Base-by-base conservation (phyloP, 805 yeast genomes). In the Monosporozyma siamensis region DNA sequence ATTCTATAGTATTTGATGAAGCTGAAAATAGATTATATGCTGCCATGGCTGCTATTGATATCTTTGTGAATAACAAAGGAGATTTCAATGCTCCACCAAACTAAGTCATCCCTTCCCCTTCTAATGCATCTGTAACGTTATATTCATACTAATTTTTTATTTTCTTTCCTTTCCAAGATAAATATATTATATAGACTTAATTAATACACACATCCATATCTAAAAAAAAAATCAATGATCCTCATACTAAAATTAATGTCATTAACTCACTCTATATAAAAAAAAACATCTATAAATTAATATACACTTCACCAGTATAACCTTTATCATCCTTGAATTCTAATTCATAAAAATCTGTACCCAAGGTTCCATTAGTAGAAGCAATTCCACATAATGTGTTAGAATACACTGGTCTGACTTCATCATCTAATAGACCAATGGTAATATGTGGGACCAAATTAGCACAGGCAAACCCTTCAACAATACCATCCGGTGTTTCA, bases 11-110 rank as follows among this genome's bases (percentile, higher is more conserved):
- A 3, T 92, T 92, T 64, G 82, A 79, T 53, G 97, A 92, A 69
- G 98, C 95, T 38, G 98, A 92, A 68, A 92, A 92, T 67, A 75
- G 98, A 64, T 67, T 92, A 20, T 92, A 92, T 59, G 95, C 98
- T 38, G 97, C 97, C 23, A 84, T 92, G 69, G 89, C 97, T 10
- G 95, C 80, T 1, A 70, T 92, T 35, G 97, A 92, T 53, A 88
- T 82, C 0, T 87, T 90, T 61, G 95, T 92, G 6, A 72, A 82
- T 40, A 84, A 87, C 65, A 82, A 83, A 61, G 95, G 95, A 40
- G 70, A 77, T 45, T 75, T 71, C 47, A 44, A 50, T 32, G 35
- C 35, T 18, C 23, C 23, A 32, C 35, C 35, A 32, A 18, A 11
- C 11, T 32, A 32, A 18, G n/a, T 9, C 25, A 6, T 23, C 25